These are phyloP conservation scores for Gossypium mustelinum DNA, from an alignment of 345 rosid genomes.

Conservation along the genomic window DNA sequence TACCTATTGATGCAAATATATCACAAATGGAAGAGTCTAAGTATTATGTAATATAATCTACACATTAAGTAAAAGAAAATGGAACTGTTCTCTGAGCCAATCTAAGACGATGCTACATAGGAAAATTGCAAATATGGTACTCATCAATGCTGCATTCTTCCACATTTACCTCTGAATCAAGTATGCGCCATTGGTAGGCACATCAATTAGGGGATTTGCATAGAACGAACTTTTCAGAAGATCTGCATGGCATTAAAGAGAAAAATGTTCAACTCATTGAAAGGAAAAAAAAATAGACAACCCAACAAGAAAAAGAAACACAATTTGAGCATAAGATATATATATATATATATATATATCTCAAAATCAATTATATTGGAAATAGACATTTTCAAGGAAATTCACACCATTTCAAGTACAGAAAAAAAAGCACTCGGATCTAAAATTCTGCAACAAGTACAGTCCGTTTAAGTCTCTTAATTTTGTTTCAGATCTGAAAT, in stretches of 20 bases:
- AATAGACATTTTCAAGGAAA: background rate
- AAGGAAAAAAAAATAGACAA: background rate
- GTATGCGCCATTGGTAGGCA: conserved; percentile 54
- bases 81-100: background rate
- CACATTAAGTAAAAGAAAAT: background rate
- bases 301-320: background rate
- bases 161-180: conserved; percentile 50
- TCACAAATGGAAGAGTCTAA: background rate
- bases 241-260: conserved; percentile 42
- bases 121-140: conserved; percentile 9
- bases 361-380: background rate
- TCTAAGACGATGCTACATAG: background rate
- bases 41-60: background rate
- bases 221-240: conserved; percentile 80
- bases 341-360: background rate
- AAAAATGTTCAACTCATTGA: conserved; percentile 3
- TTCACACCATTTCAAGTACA: background rate
- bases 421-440: background rate
- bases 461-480: conserved; percentile 1
- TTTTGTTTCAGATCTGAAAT: background rate
- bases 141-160: background rate
- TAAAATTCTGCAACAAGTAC: background rate
- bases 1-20: background rate
- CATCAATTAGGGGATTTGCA: conserved; percentile 76
- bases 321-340: background rate